Conservation (phyloP, 2,329 filamentous ascomycete species). For the Pseudocercospora cruenta region DNA sequence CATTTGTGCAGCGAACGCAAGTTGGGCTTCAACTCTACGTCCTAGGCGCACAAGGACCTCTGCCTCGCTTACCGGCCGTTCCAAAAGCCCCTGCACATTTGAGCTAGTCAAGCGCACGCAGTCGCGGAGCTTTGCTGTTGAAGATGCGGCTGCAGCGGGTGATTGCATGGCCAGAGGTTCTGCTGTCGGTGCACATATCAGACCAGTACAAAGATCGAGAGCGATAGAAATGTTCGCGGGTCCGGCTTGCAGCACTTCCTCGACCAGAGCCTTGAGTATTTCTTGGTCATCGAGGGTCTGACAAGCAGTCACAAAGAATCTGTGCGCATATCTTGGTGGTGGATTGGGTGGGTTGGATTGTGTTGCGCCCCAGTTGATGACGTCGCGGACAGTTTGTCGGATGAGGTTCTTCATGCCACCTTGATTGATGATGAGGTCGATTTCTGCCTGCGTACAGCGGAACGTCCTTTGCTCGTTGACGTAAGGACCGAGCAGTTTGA, state of each 20-base stretch:
- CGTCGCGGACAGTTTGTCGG: conserved; percentile 63
- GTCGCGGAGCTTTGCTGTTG: conserved; percentile 35
- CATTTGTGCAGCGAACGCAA: conserved; percentile 66
- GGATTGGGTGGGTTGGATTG: conserved; percentile 50
- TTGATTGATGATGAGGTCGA: conserved; percentile 11
- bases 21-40: conserved; percentile 39
- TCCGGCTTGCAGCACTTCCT: conserved; percentile 67
- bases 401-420: conserved; percentile 63
- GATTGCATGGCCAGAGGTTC: conserved; percentile 32
- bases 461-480: conserved; percentile 63
- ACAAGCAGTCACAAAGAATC: conserved; percentile 65
- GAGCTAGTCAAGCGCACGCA: conserved; percentile 53
- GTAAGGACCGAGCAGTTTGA: conserved; percentile 65
- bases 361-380: conserved; percentile 66
- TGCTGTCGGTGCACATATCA: conserved; percentile 67
- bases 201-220: conserved; percentile 69
- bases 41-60: conserved; percentile 44
- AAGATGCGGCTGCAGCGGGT: conserved; percentile 43
- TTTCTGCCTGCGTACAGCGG: conserved; percentile 65
- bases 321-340: conserved; percentile 71
- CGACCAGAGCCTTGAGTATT: conserved; percentile 65
- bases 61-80: conserved; percentile 61
- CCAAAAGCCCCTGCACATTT: conserved; percentile 58
- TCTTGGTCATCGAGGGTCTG: conserved; percentile 65
- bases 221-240: conserved; percentile 62